These are phyloP conservation scores for Stachybotrys chlorohalonatus DNA, from an alignment of 2,329 filamentous ascomycete species.

Conservation along the genomic window DNA sequence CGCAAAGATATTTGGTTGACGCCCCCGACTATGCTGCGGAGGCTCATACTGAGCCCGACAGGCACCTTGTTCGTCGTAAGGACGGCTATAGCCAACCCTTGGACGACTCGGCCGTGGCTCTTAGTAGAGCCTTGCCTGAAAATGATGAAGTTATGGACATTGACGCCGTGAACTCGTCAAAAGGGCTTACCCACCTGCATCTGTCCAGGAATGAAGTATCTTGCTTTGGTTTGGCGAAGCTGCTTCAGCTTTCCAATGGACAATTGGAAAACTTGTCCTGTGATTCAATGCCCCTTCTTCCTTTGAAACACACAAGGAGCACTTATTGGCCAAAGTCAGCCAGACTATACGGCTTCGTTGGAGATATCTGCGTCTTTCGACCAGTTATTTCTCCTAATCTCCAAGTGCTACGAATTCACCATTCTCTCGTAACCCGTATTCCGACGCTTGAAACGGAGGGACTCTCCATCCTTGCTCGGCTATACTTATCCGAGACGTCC, in stretches of 20 bases:
- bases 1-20: slow-evolving; percentile 38
- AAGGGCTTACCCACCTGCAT: slow-evolving; percentile 43
- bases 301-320: slow-evolving; percentile 3
- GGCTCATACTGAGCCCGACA: slow-evolving; percentile 9
- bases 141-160: slow-evolving; percentile 10
- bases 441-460: slow-evolving; percentile 32
- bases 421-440: slow-evolving; percentile 49
- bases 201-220: slow-evolving; percentile 42
- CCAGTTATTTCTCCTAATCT: slow-evolving; percentile 46
- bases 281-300: slow-evolving; percentile 27
- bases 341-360: slow-evolving; percentile 33
- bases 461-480: slow-evolving; percentile 23
- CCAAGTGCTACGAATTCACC: slow-evolving; percentile 44
- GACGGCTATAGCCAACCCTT: slow-evolving; percentile 13
- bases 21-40: slow-evolving; percentile 25
- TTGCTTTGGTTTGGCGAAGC: slow-evolving; percentile 26
- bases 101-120: slow-evolving; percentile 18
- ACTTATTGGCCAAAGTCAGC: slow-evolving; percentile 18
- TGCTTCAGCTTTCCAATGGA: slow-evolving; percentile 34
- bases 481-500: slow-evolving; percentile 34
- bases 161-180: slow-evolving; percentile 10
- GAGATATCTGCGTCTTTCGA: slow-evolving; percentile 37
- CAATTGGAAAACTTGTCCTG: slow-evolving; percentile 45
- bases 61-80: slow-evolving; percentile 20
- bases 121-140: slow-evolving; percentile 12